Evolutionary conservation across 2,329 filamentous ascomycete species (phyloP), one percentile per base, ranked within the genome.

Genomic region (Hypoxylon sp.): DNA sequence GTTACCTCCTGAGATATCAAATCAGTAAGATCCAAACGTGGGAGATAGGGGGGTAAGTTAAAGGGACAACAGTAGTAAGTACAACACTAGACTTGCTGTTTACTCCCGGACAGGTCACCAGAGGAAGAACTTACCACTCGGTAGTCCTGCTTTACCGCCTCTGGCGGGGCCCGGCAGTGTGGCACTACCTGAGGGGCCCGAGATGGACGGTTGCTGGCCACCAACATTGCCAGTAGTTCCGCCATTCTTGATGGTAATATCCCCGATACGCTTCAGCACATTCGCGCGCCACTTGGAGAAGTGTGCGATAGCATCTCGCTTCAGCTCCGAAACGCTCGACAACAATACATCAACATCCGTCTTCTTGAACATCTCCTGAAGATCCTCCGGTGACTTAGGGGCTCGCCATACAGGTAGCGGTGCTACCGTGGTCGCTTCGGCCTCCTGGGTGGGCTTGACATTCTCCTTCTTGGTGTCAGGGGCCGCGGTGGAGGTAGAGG

Each of bases 201-300:
- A 31, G 29, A 9, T 31, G 29, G 64, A 64, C 37, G 71, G 66
- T 31, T 64, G 70, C 46, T 74, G 72, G 65, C 70, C 61, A 58
- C 70, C 64, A 57, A 73, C 67, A 24, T 74, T 73, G 54, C 76
- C 75, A 42, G 62, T 60, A 31, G 72, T 65, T 70, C 77, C 63
- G 70, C 76, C 59, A 64, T 86, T 84, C 57, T 82, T 84, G 68
- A 87, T 83, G 46, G 86, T 85, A 17, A 94, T 85, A 37, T 96
- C 91, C 17, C 89, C 88, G 24, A 97, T 83, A 13, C 94, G 88
- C 63, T 88, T 85, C 44, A 93, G 82, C 9, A 97, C 87, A 11
- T 84, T 83, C 5, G 88, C 85, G 74, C 93, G 88, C 95, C 95
- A 98, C 70, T 93, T 91, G 64, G 92, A 89, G 77, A 95, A 97